A percentile compares a stretch with the other conserved stretches of the same genome.
Conservation (phyloP, 495 filamentous ascomycete genomes). For the Penicillium longicatenatum region DNA sequence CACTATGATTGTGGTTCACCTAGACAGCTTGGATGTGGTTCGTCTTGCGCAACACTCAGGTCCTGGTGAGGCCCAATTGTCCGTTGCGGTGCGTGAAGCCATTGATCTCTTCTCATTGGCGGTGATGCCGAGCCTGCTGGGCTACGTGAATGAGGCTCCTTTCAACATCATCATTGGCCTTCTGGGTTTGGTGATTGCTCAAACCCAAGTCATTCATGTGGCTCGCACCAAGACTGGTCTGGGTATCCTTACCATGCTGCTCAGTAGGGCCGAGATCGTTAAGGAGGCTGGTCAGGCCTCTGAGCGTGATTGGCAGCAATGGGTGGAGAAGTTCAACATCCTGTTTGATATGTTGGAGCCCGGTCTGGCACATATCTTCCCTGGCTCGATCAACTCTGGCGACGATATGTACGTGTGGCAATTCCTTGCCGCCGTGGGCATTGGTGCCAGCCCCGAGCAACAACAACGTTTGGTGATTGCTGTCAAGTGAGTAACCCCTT, state of each 20-base stretch:
- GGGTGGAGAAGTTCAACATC: conserved; percentile 77
- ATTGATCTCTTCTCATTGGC: conserved; percentile 85
- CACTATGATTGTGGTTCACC: conserved; percentile 93
- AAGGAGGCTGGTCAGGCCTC: conserved; percentile 71
- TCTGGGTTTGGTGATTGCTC: conserved; percentile 78
- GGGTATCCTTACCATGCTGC: conserved; percentile 89
- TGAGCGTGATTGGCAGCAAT: conserved; percentile 78
- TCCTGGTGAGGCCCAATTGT: conserved; percentile 66
- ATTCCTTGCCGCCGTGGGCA: conserved; percentile 90
- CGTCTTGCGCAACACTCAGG: conserved; percentile 67
- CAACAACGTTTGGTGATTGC: conserved; percentile 92
- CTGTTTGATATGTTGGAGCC: conserved; percentile 89
- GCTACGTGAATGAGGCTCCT: conserved; percentile 85
- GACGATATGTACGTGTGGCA: conserved; percentile 98
- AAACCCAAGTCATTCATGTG: conserved; percentile 75
- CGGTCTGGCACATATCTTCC: conserved; percentile 80
- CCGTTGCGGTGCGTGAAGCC: conserved; percentile 76
- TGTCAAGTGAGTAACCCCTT: conserved; percentile 69
- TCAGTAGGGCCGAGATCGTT: conserved; percentile 89
- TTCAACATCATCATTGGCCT: conserved; percentile 88
- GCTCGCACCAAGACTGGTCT: conserved; percentile 83
- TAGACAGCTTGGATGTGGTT: conserved; percentile 90
- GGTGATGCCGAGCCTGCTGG: conserved; percentile 87
- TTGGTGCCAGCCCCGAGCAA: conserved; percentile 87
- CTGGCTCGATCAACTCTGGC: conserved; percentile 74